Conservation (phyloP, 306 rosid genomes). For the Clitoria ternatea region DNA sequence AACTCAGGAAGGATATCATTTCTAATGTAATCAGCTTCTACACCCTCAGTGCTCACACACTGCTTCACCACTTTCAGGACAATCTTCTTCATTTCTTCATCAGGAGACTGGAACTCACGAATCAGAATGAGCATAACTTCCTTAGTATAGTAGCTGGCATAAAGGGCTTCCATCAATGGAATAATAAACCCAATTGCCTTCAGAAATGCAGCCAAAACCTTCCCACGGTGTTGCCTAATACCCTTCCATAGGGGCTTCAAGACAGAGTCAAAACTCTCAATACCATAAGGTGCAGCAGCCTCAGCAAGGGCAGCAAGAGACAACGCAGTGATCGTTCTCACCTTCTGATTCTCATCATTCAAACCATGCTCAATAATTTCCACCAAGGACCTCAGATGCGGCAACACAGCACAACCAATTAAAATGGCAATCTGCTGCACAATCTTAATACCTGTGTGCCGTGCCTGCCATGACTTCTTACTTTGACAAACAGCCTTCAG, state of each 20-base stretch:
- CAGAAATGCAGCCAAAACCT: slow-evolving; percentile 90
- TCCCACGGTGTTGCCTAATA: slow-evolving; percentile 93
- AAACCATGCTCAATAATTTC: slow-evolving; percentile 89
- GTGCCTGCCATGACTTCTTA: slow-evolving; percentile 97
- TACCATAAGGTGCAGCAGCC: slow-evolving; percentile 97
- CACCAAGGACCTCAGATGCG: slow-evolving; percentile 85
- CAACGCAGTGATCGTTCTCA: slow-evolving; percentile 88
- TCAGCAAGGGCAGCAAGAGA: slow-evolving; percentile 97
- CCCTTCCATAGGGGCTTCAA: slow-evolving; percentile 96
- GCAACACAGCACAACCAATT: slow-evolving; percentile 91
- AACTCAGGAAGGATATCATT: slow-evolving; percentile 67
- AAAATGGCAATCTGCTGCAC: slow-evolving; percentile 98
- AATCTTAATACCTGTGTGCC: slow-evolving; percentile 95
- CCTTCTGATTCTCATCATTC: slow-evolving; percentile 94
- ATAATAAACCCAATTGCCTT: slow-evolving; percentile 94
- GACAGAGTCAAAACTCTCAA: slow-evolving; percentile 94
- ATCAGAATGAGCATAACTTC: slow-evolving; percentile 91
- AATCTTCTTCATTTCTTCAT: slow-evolving; percentile 98
- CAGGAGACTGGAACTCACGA: slow-evolving; percentile 95
- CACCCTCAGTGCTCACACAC: slow-evolving; percentile 96
- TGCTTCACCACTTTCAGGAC: slow-evolving; percentile 95
- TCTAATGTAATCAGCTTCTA: slow-evolving; percentile 73
- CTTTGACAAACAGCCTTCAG: slow-evolving; percentile 97
- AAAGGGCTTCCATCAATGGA: slow-evolving; percentile 89
- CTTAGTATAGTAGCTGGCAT: slow-evolving; percentile 92